phyloP scores from a whole-genome alignment of 2,329 filamentous ascomycete genomes.

The Dothideomycetidae sp. region DNA sequence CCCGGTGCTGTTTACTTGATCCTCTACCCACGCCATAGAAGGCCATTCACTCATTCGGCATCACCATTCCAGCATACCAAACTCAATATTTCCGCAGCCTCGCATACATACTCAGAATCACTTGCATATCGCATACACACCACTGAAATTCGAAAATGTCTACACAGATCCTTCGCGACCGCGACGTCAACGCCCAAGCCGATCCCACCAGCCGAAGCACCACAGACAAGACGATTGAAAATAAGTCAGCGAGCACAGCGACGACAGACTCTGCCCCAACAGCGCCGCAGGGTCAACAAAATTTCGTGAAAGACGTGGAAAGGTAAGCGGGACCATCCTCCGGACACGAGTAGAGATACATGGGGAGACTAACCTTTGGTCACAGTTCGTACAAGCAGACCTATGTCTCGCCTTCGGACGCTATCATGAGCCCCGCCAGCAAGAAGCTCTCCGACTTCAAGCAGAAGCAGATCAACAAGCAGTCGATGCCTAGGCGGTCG shows the following conservation, averaged over 20 bases:
- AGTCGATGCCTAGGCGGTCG: conserved; percentile 14
- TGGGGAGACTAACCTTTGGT: conserved; percentile 14
- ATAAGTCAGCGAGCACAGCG: conserved; percentile 27
- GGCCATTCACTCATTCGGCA: too few species aligned
- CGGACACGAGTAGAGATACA: neutral
- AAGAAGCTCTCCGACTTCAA: conserved; percentile 70
- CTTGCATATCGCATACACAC: too few species aligned
- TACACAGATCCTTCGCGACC: conserved; percentile 8
- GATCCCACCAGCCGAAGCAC: conserved; percentile 9
- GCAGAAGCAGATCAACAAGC: conserved; percentile 65
- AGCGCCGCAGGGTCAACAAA: neutral
- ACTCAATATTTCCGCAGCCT: too few species aligned
- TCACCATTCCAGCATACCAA: too few species aligned
- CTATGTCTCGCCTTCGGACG: conserved; percentile 75
- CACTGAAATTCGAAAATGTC: conserved; percentile 5
- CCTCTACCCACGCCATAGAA: neutral
- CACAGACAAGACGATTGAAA: conserved; percentile 16
- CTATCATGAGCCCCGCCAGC: conserved; percentile 75
- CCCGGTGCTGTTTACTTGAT: neutral
- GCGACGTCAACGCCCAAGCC: conserved; percentile 6
- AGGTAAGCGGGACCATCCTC: neutral
- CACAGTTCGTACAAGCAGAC: conserved; percentile 25
- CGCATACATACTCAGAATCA: too few species aligned
- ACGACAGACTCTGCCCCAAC: too few species aligned
- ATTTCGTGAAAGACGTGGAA: conserved; percentile 3